These are phyloP conservation scores for Aspergillus piperis DNA, from an alignment of 2,329 filamentous ascomycete species.

Conservation along the genomic window DNA sequence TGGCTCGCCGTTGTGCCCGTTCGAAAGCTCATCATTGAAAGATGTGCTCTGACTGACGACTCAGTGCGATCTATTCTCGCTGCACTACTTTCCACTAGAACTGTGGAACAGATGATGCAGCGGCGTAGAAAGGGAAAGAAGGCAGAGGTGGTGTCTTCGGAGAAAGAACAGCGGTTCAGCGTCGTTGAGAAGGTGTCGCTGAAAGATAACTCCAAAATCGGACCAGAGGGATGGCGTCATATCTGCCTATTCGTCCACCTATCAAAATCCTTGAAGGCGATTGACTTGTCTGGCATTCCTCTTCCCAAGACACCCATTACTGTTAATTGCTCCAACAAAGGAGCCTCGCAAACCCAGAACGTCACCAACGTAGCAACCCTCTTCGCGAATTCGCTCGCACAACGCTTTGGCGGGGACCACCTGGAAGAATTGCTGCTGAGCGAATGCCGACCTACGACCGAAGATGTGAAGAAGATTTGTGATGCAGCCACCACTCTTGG, in stretches of 20 bases:
- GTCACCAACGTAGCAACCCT: constrained; percentile 62
- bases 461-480: constrained; percentile 74
- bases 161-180: constrained; percentile 52
- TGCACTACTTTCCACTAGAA: constrained; percentile 78
- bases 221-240: constrained; percentile 85
- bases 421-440: constrained; percentile 83
- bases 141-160: constrained; percentile 30
- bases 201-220: constrained; percentile 85
- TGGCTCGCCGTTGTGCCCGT: constrained; percentile 93
- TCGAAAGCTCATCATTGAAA: constrained; percentile 80
- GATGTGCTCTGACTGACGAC: constrained; percentile 84
- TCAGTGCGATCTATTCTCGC: constrained; percentile 83
- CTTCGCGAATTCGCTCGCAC: constrained; percentile 72
- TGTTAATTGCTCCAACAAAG: constrained; percentile 27
- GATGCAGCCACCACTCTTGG: constrained; percentile 79
- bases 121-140: constrained; percentile 47
- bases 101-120: constrained; percentile 58
- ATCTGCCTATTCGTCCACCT: constrained; percentile 88
- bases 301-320: constrained; percentile 60
- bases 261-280: constrained; percentile 78
- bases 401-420: constrained; percentile 72
- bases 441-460: constrained; percentile 71
- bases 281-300: constrained; percentile 82
- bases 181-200: constrained; percentile 84
- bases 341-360: constrained; percentile 18